Evolutionary conservation across 1,284 basidiomycete species (phyloP).

Genomic region (Cerrena zonata): DNA sequence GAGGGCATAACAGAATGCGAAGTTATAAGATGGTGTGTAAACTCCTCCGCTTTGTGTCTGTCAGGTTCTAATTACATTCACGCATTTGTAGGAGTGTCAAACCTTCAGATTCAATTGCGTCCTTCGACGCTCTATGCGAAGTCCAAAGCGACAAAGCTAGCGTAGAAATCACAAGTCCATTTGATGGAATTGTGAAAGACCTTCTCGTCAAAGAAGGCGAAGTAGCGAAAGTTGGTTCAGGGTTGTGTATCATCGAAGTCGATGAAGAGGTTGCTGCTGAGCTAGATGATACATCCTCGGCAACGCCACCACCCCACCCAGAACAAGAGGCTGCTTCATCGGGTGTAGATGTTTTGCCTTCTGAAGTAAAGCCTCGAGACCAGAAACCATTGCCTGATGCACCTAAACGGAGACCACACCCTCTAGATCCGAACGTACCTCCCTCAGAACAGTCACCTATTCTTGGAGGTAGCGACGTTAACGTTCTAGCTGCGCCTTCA

Average conservation of each 20-base stretch:
- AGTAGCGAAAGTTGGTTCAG: conserved; percentile 80
- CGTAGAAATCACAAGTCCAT: conserved; percentile 90
- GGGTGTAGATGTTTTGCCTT: neutral
- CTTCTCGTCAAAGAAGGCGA: conserved; percentile 78
- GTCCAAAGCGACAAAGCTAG: conserved; percentile 93
- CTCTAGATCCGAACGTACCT: conserved; percentile 57
- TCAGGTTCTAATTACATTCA: conserved; percentile 1
- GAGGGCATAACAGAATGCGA: conserved; percentile 90
- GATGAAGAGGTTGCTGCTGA: conserved; percentile 46
- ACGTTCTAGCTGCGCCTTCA: conserved; percentile 69
- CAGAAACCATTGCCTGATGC: conserved; percentile 9
- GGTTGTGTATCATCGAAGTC: conserved; percentile 79
- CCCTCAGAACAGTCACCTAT: conserved; percentile 11
- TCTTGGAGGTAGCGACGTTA: conserved; percentile 17
- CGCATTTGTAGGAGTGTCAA: conserved; percentile 50
- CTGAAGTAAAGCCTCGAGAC: conserved; percentile 1
- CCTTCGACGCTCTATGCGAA: conserved; percentile 86
- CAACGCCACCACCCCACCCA: conserved; percentile 14
- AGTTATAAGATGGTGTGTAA: conserved; percentile 77
- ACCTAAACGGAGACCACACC: conserved; percentile 41
- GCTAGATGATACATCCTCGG: conserved; percentile 10
- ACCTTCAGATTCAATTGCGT: conserved; percentile 52
- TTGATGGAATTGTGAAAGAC: conserved; percentile 70
- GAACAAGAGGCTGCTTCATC: conserved; percentile 14
- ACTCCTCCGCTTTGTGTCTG: conserved; percentile 14